Evolutionary conservation across 163 green algal genomes (phyloP), one percentile per base, ranked within the genome.

Genomic region (Prototheca wickerhamii): DNA sequence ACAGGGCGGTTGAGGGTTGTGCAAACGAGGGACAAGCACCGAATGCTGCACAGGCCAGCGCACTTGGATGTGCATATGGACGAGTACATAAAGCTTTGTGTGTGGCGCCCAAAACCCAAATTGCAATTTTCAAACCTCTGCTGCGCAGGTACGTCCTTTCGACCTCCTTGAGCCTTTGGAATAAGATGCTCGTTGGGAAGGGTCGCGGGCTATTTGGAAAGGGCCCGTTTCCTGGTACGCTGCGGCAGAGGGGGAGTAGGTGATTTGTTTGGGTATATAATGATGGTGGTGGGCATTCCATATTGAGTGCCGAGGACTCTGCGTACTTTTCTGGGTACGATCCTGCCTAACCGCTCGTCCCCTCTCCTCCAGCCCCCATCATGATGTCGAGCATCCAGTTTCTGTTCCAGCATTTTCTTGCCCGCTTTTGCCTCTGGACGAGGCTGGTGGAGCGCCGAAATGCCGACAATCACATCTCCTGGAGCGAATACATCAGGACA

Each of bases 341-440:
- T 15, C 37, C 37, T 46, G 37, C 37, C 37, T 15, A 21, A 12
- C 37, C 10, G 10, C 37, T 46, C 37, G 12, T 46, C 37, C 37
- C 37, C 37, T 46, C 37, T 15, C 44, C 44, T 18, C 17, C 44
- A 53, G 18, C 44, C 44, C 44, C 44, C 82, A 78, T 91, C 64
- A 56, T 96, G n/a, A 88, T 96, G 75, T 88, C 81, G 17, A 72
- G 70, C 33, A 17, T 85, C 1, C 88, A 95, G 66, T 94, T 96
- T 69, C 56, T 78, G 3, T 74, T 75, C 51, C 89, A 96, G 67
- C 77, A 80, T 23, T 4, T 87, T 3, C 65, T 95, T 12, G 82
- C 84, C 1, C 72, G 67, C 21, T 1, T 70, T 5, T 64, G 87
- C 15, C 77, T 94, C 56, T 26, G 18, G 0, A 3, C 72, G 6